Conservation (phyloP, 192 early-diverging fungal species). For the Podila horticola region DNA sequence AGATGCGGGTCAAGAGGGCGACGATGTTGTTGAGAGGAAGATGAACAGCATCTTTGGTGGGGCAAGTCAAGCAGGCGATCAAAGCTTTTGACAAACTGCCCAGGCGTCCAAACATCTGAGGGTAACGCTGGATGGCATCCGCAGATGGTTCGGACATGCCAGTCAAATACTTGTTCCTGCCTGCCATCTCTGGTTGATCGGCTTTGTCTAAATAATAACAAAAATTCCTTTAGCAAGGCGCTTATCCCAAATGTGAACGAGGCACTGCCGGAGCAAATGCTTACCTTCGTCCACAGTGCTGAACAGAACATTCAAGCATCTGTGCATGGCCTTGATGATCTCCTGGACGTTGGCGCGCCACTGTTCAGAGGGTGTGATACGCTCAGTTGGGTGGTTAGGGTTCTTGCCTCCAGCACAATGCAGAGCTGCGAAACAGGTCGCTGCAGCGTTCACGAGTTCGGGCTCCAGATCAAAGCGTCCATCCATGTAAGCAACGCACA, state of each 20-base stretch:
- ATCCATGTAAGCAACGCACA: constrained; percentile 63
- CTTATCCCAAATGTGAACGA: background rate
- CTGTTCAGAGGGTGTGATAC: constrained; percentile 46
- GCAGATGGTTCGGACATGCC: constrained; percentile 50
- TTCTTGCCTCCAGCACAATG: constrained; percentile 52
- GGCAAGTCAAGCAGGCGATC: constrained; percentile 45
- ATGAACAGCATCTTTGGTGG: constrained; percentile 51
- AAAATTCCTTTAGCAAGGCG: background rate
- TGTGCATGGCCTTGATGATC: constrained; percentile 59
- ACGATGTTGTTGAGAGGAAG: constrained; percentile 62
- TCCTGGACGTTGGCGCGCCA: constrained; percentile 56
- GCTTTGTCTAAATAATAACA: constrained; percentile 22
- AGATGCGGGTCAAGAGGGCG: constrained; percentile 59
- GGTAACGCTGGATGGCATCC: constrained; percentile 37
- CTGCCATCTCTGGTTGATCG: constrained; percentile 43
- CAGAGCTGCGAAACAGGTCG: constrained; percentile 56
- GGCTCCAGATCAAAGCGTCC: constrained; percentile 50
- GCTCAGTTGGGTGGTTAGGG: constrained; percentile 47
- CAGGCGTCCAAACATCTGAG: constrained; percentile 27
- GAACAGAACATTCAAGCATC: constrained; percentile 57
- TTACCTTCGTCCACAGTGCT: constrained; percentile 66
- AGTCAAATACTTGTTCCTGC: constrained; percentile 54
- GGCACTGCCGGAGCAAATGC: background rate
- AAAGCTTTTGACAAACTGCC: constrained; percentile 22
- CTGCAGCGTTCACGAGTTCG: constrained; percentile 35